These are phyloP conservation scores for Rhodomyrtus tomentosa DNA, from an alignment of 345 rosid species.

Conservation along the genomic window DNA sequence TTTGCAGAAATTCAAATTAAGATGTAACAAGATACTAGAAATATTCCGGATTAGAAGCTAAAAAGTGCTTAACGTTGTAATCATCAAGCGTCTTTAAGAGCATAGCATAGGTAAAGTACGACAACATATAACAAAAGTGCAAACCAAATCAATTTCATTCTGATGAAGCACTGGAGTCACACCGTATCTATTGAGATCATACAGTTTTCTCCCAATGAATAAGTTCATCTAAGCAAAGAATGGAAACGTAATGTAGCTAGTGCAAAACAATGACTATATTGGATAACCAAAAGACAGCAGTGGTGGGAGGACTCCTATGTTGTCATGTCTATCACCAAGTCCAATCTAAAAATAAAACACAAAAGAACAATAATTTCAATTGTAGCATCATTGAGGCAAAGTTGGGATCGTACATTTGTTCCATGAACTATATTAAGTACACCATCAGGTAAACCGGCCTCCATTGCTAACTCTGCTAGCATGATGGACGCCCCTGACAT, in stretches of 20 bases:
- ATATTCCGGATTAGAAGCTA: not conserved
- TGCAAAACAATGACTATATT: not conserved
- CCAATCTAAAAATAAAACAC: not conserved
- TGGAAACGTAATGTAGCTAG: not conserved
- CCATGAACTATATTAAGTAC: constrained; percentile 91
- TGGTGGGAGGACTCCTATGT: not conserved
- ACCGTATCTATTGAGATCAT: not conserved
- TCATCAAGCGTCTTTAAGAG: not conserved
- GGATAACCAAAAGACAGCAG: not conserved
- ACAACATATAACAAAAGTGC: not conserved
- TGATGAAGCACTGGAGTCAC: not conserved
- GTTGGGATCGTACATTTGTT: constrained; percentile 46
- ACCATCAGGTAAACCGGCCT: constrained; percentile 92
- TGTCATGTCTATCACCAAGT: not conserved
- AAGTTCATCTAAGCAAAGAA: not conserved
- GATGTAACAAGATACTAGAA: not conserved
- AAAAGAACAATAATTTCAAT: not conserved
- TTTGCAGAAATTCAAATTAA: not conserved
- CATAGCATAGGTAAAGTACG: not conserved
- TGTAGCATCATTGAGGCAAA: not conserved
- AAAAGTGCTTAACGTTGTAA: not conserved
- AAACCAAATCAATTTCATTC: not conserved
- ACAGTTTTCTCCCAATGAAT: not conserved
- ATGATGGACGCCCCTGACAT: constrained; percentile 78
- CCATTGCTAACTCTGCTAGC: constrained; percentile 90